Conservation (phyloP, 2,329 filamentous ascomycete species). For the Penicillium sp. region DNA sequence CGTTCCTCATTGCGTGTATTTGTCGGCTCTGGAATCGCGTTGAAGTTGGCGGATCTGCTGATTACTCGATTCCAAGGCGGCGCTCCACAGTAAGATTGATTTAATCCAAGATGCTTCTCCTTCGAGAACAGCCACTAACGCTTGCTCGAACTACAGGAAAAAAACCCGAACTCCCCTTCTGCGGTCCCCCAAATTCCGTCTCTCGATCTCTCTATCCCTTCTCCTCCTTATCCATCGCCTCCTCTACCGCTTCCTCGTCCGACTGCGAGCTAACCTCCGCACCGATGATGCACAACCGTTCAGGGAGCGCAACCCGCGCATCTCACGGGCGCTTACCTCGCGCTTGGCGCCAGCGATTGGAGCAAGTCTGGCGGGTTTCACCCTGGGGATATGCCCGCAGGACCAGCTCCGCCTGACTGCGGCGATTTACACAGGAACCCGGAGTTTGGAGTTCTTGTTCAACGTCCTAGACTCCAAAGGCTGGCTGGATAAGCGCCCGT, state of each 20-base stretch:
- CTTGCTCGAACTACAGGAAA: constrained; percentile 26
- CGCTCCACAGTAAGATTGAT: constrained; percentile 22
- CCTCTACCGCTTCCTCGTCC: constrained; percentile 83
- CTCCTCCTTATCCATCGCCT: constrained; percentile 87
- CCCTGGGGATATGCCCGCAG: constrained; percentile 72
- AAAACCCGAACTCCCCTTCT: constrained; percentile 43
- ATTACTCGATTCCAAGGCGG: constrained; percentile 27
- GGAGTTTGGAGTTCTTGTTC: constrained; percentile 82
- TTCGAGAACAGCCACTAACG: not conserved
- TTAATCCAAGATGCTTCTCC: not conserved
- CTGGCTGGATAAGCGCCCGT: constrained; percentile 66
- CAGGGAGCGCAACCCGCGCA: constrained; percentile 74
- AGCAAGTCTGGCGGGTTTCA: constrained; percentile 80
- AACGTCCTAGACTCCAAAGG: constrained; percentile 76
- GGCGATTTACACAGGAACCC: constrained; percentile 76
- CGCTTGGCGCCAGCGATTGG: constrained; percentile 84
- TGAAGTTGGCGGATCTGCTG: constrained; percentile 63
- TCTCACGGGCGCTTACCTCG: constrained; percentile 74
- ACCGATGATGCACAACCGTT: constrained; percentile 79
- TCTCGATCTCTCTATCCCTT: constrained; percentile 78
- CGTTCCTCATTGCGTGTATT: constrained; percentile 72
- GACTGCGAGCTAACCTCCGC: constrained; percentile 74
- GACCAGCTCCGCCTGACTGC: constrained; percentile 73
- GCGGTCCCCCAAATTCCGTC: constrained; percentile 66
- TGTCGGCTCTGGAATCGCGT: constrained; percentile 58